Conservation (phyloP, 1,284 basidiomycete genomes). For the Taiwanofungus camphoratus region DNA sequence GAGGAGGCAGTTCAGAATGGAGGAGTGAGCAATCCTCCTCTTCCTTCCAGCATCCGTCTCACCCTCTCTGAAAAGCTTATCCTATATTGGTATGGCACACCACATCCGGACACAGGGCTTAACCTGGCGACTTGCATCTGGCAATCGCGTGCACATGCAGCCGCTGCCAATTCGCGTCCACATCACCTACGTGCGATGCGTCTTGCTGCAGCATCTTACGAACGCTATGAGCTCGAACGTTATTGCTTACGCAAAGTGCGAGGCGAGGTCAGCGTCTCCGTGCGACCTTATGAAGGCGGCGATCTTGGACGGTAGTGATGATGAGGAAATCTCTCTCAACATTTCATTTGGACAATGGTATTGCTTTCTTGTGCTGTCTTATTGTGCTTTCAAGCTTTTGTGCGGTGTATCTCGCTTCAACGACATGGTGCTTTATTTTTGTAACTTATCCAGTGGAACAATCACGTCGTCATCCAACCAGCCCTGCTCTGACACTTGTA, state of each 20-base stretch:
- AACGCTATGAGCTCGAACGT: conserved; percentile 74
- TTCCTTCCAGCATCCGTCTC: background rate
- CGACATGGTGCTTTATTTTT: too few relatives aligned
- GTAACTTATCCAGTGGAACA: too few relatives aligned
- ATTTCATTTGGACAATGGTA: background rate
- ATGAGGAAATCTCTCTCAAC: too few relatives aligned
- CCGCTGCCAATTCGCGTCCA: conserved; percentile 73
- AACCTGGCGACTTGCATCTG: conserved; percentile 96
- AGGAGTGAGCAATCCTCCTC: conserved; percentile 45
- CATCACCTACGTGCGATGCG: conserved; percentile 80
- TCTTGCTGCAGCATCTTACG: conserved; percentile 73
- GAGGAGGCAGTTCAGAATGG: conserved; percentile 87
- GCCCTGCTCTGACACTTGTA: too few relatives aligned
- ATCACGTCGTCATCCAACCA: too few relatives aligned
- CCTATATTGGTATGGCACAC: conserved; percentile 90
- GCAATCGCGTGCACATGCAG: conserved; percentile 81
- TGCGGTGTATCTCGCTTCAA: background rate
- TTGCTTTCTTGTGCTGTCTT: background rate
- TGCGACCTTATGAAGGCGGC: conserved; percentile 56
- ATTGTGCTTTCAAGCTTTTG: background rate
- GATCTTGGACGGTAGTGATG: conserved; percentile 50
- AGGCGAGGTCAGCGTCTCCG: conserved; percentile 48
- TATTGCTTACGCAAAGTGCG: conserved; percentile 61
- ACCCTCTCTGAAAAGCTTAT: conserved; percentile 45
- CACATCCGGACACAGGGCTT: conserved; percentile 64